A percentile compares a stretch with the other conserved stretches of the same genome.
phyloP scores from a whole-genome alignment of 1,284 basidiomycete species.

The Sanghuangporus weigelae region DNA sequence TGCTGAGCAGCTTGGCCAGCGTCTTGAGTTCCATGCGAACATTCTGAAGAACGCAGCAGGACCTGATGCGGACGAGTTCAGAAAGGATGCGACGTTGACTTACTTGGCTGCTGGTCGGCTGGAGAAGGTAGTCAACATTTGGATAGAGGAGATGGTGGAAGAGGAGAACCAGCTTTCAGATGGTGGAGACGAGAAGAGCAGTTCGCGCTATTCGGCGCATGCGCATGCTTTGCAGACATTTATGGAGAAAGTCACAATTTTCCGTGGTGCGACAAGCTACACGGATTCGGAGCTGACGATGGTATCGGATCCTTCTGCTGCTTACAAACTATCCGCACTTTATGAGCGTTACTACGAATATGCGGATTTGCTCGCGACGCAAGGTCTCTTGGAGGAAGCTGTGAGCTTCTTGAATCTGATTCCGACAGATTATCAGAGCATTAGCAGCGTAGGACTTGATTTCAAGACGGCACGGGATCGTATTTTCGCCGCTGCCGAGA shows the following conservation, averaged over 20 bases:
- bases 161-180: conserved; percentile 61
- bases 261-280: conserved; percentile 87
- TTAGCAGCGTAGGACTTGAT: conserved; percentile 43
- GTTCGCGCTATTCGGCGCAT: conserved; percentile 79
- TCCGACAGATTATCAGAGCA: conserved; percentile 74
- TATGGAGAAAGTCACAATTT: conserved; percentile 95
- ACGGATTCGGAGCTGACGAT: conserved; percentile 69
- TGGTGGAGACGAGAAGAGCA: conserved; percentile 40
- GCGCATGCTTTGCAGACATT: conserved; percentile 90
- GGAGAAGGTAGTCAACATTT: conserved; percentile 88
- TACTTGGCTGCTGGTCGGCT: conserved; percentile 88
- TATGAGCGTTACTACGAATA: conserved; percentile 97
- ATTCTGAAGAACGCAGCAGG: conserved; percentile 48
- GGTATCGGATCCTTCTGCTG: conserved; percentile 25
- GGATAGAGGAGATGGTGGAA: conserved; percentile 88
- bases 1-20: conserved; percentile 87
- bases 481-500: conserved; percentile 44
- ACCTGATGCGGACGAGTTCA: conserved; percentile 46
- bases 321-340: conserved; percentile 80
- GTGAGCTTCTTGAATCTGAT: conserved; percentile 78
- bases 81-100: conserved; percentile 90
- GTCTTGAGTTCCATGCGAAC: conserved; percentile 82
- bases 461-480: conserved; percentile 62
- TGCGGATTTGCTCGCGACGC: conserved; percentile 85
- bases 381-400: conserved; percentile 85